Evolutionary conservation across 1,284 basidiomycete species (phyloP), one percentile per base, ranked within the genome.

Genomic region (Macrocybe sp.): DNA sequence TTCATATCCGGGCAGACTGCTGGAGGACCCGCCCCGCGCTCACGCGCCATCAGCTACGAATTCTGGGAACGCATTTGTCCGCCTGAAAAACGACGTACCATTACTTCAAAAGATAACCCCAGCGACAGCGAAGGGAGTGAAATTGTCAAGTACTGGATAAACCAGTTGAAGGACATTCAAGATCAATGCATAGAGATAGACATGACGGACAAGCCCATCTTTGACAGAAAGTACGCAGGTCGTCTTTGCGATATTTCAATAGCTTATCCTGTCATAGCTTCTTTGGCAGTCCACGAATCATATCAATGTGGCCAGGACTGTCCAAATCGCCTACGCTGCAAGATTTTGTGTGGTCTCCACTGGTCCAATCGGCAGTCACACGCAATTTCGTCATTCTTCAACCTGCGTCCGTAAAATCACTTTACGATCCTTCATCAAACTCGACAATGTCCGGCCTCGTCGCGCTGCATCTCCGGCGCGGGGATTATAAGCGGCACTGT

Each of bases 401-500:
- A 14, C 68, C 72, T 6, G 30, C 64, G 47, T 53, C 57, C 42
- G 46, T 51, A 32, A 41, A 51, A 42, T 45, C 52, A 4, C 46
- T 57, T 7, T 55, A 49, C 42, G 54, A 54, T 47, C 38, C 55
- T 39, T 58, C 59, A 12, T 41, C 59, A 10, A 50, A 54, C 16
- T 33, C 54, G 32, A 59, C 62, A 16, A 60, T 76, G 30, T 59
- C 69, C 4, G 81, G 79, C 1, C 66, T 86, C 10, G 64, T 87
- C 30, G 84, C 81, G 0, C 56, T 88, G 8, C 85, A 89, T 56
- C 65, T 87, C 41, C 76, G 85, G 0, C 69, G 82, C 2, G 85
- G 85, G 7, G 85, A 88, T 61, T 88, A 78, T 60, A 68, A 59
- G 32, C 68, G 74, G 0, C 83, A 85, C 58, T 88, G 85, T 56